Evolutionary conservation across 352 stramenopile species (phyloP).

Genomic region (Globisporangium nunn): DNA sequence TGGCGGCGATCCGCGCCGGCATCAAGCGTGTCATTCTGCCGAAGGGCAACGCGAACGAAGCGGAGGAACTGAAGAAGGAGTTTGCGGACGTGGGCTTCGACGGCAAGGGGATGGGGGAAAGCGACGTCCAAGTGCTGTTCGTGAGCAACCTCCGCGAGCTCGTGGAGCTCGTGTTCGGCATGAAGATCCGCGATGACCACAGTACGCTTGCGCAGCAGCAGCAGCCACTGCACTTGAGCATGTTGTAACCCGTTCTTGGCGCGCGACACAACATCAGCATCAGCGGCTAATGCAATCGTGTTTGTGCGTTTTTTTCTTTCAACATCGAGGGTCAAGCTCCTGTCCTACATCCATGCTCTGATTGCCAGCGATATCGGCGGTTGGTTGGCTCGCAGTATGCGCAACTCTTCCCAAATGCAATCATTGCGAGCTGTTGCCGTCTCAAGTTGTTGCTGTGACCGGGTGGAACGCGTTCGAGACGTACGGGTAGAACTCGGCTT

Average conservation of each 20-base stretch:
- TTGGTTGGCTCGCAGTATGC: too few relatives aligned
- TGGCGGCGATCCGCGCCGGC: conserved; percentile 78
- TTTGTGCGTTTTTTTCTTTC: conserved; percentile 19
- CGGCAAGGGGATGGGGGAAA: conserved; percentile 13
- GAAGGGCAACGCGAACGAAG: conserved; percentile 65
- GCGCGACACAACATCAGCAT: background rate
- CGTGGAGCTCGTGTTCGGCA: conserved; percentile 59
- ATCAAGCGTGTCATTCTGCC: conserved; percentile 80
- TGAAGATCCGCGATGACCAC: conserved; percentile 41
- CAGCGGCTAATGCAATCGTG: background rate
- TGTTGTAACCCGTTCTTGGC: conserved; percentile 23
- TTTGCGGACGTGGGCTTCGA: conserved; percentile 26
- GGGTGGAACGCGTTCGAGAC: conserved; percentile 77
- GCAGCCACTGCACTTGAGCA: conserved; percentile 34
- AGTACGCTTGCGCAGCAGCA: conserved; percentile 13
- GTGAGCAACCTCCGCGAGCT: conserved; percentile 65
- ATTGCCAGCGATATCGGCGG: too few relatives aligned
- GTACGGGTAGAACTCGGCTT: conserved; percentile 79
- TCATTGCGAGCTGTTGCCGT: conserved; percentile 8
- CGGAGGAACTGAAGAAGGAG: conserved; percentile 59
- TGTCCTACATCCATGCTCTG: too few relatives aligned
- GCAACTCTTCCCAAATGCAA: too few relatives aligned
- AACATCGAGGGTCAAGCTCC: background rate
- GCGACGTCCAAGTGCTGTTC: conserved; percentile 50
- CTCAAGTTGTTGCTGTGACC: conserved; percentile 25